A percentile compares a stretch with the other conserved stretches of the same genome.
Evolutionary conservation across 2,329 filamentous ascomycete genomes (phyloP).

Genomic region (Mariannaea sp.): DNA sequence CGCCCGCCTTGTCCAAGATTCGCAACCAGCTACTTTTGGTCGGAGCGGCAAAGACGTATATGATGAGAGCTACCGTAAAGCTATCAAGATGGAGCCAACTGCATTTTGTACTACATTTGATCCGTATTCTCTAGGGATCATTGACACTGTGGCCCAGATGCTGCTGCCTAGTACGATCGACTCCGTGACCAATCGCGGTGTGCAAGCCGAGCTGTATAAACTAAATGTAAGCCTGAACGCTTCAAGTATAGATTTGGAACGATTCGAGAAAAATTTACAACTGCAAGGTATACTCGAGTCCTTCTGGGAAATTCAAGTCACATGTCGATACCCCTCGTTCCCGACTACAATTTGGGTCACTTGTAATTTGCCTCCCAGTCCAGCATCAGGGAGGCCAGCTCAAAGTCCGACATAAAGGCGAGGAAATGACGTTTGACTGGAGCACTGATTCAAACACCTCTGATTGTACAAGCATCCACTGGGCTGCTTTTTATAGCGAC

Average conservation of each 20-base stretch:
- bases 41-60: constrained; percentile 49
- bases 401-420: constrained; percentile 47
- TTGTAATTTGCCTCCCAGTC: constrained; percentile 55
- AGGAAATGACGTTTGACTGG: constrained; percentile 49
- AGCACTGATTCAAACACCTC: constrained; percentile 6
- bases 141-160: constrained; percentile 53
- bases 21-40: constrained; percentile 55
- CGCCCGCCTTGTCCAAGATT: neutral
- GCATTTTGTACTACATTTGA: constrained; percentile 56
- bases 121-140: constrained; percentile 57
- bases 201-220: constrained; percentile 60
- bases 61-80: constrained; percentile 59
- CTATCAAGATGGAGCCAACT: constrained; percentile 53
- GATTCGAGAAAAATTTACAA: no score
- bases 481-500: constrained; percentile 59
- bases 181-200: constrained; percentile 38
- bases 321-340: constrained; percentile 60
- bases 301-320: constrained; percentile 54
- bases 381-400: constrained; percentile 46
- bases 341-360: constrained; percentile 53
- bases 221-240: constrained; percentile 50
- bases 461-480: constrained; percentile 44
- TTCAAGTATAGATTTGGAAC: neutral
- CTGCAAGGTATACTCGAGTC: constrained; percentile 57
- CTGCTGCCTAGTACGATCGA: constrained; percentile 43